These are phyloP conservation scores for Globisporangium viniferum DNA, from an alignment of 352 stramenopile genomes.

Conservation along the genomic window DNA sequence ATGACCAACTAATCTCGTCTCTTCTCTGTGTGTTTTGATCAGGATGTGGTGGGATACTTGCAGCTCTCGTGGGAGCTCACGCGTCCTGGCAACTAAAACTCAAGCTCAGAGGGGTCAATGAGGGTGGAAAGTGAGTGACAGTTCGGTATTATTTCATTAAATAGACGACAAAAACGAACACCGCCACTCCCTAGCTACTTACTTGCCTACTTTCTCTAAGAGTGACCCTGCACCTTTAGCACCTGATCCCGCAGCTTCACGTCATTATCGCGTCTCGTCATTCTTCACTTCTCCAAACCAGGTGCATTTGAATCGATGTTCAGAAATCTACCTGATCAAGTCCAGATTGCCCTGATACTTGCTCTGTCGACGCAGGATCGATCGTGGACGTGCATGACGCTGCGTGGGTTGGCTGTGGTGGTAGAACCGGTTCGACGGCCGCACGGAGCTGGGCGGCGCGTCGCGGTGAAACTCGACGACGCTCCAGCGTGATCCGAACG, in stretches of 20 bases:
- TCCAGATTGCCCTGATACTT: constrained; percentile 3
- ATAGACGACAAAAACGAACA: neutral
- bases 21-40: neutral
- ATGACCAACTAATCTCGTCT: neutral
- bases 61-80: constrained; percentile 28
- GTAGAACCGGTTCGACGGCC: constrained; percentile 25
- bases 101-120: too few species aligned
- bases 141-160: neutral
- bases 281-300: too few species aligned
- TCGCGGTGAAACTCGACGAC: constrained; percentile 50
- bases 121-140: neutral
- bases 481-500: constrained; percentile 59
- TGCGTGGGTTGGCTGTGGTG: constrained; percentile 28
- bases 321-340: neutral
- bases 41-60: constrained; percentile 33
- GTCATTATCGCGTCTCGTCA: too few species aligned
- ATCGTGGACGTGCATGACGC: constrained; percentile 19
- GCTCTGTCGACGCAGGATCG: constrained; percentile 1
- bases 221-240: too few species aligned
- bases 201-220: too few species aligned
- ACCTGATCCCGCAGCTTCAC: too few species aligned
- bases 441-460: constrained; percentile 24
- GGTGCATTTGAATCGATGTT: too few species aligned
- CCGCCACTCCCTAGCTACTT: too few species aligned
- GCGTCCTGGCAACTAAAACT: neutral